Evolutionary conservation across 108 stramenopile species (phyloP), one percentile per base, ranked within the genome.

Genomic region (Cafeteria roenbergensis): DNA sequence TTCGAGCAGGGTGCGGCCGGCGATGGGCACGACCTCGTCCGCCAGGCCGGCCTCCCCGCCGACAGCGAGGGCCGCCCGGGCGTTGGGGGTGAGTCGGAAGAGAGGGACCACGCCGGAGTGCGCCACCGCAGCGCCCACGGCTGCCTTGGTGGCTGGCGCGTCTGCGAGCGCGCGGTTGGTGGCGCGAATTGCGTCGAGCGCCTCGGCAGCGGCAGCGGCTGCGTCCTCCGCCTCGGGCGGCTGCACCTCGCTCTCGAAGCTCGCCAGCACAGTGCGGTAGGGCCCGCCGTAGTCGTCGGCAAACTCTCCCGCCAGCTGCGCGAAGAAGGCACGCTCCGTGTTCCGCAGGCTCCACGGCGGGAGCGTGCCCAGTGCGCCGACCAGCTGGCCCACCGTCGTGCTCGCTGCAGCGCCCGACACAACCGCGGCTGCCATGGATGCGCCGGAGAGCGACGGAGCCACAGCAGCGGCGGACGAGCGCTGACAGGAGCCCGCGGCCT

Each of bases 211-310:
- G 42, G 12, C 42, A 6, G 42, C 42, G 12, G 42, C 17, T 6
- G 12, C 42, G 12, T 48, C 42, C 42, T 48, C 12, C 42, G 12
- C 42, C 42, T 48, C 42, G 12, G 6, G 12, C 12, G 42, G 42
- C 42, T 48, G 42, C 42, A 48, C 42, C 42, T 48, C 42, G 12
- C 42, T 17, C 42, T 48, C 42, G 42, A 48, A 12, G 12, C 12
- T 17, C 12, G 42, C 42, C 42, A 94, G 94, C 34, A 90, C 78
- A 65, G 90, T 92, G 34, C 95, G 82, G 64, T 95, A 95, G 0
- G 95, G 95, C 30, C 95, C 95, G 9, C 92, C 92, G 73, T 97
- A 94, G 75, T 97, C 95, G 73, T 97, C 90, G 31, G 93, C 95
- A 9, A 92, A 92, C 73, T 97, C 95, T 14, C 93, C 93, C 38